phyloP scores from a whole-genome alignment of 352 stramenopile genomes.

The Nothophytophthora sp. region DNA sequence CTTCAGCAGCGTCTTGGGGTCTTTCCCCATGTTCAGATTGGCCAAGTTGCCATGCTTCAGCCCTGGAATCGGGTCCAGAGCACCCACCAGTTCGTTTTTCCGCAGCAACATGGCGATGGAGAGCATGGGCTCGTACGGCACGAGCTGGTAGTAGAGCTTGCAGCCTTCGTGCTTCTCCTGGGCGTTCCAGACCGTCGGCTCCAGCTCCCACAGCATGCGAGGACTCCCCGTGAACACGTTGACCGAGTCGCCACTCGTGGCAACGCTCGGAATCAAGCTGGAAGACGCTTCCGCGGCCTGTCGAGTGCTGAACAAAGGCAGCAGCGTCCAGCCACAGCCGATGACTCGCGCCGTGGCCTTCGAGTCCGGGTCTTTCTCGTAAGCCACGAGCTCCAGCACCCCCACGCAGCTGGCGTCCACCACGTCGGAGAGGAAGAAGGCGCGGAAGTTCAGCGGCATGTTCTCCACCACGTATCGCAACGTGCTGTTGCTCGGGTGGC shows the following conservation, averaged over 20 bases:
- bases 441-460: constrained; percentile 61
- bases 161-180: constrained; percentile 56
- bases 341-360: constrained; percentile 69
- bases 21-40: constrained; percentile 67
- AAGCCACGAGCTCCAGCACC: constrained; percentile 93
- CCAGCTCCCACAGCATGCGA: constrained; percentile 66
- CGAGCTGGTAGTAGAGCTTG: constrained; percentile 72
- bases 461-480: constrained; percentile 57
- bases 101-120: constrained; percentile 64
- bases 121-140: constrained; percentile 60
- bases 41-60: constrained; percentile 73
- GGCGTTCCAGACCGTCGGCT: constrained; percentile 49
- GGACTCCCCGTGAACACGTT: constrained; percentile 77
- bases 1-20: constrained; percentile 53
- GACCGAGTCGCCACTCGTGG: constrained; percentile 50
- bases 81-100: constrained; percentile 88
- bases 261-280: too few species aligned
- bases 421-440: constrained; percentile 86
- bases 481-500: constrained; percentile 41
- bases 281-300: constrained; percentile 22
- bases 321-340: constrained; percentile 92
- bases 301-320: constrained; percentile 84
- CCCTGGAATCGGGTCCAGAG: constrained; percentile 72
- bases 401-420: constrained; percentile 90
- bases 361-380: constrained; percentile 81